phyloP scores from a whole-genome alignment of 2,329 filamentous ascomycete species.

The Incumbomyces delicatus region DNA sequence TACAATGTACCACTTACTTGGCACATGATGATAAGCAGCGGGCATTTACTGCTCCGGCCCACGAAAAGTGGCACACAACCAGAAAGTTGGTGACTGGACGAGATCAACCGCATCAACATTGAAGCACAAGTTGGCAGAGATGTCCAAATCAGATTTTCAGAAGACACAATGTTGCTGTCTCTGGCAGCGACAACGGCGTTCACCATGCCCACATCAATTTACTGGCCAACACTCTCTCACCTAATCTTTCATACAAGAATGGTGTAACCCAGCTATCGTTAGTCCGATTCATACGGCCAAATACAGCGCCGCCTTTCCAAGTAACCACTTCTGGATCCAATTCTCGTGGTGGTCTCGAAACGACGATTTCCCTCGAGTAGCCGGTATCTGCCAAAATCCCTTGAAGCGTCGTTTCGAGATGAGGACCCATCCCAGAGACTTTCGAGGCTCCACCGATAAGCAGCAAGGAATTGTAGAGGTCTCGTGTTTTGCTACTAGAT shows the following conservation, averaged over 20 bases:
- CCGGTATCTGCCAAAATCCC: conserved; percentile 43
- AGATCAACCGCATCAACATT: no score
- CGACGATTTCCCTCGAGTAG: conserved; percentile 57
- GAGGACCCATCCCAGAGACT: conserved; percentile 66
- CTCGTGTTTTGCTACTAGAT: conserved; percentile 86
- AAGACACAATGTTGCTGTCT: no score
- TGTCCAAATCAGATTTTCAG: no score
- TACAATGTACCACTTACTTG: not conserved
- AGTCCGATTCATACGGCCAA: conserved; percentile 71
- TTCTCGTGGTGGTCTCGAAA: conserved; percentile 68
- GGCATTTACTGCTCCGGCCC: no score
- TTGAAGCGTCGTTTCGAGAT: conserved; percentile 73
- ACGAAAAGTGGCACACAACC: no score
- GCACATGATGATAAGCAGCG: no score
- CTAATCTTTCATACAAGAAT: conserved; percentile 79
- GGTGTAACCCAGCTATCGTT: conserved; percentile 93
- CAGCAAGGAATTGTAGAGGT: conserved; percentile 85
- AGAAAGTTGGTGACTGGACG: no score
- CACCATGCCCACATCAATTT: conserved; percentile 60
- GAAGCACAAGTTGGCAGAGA: no score
- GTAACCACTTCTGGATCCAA: conserved; percentile 95
- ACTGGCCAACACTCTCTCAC: conserved; percentile 70
- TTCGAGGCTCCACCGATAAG: conserved; percentile 78
- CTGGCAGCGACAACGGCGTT: not conserved
- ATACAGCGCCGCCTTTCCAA: conserved; percentile 97